Conservation (phyloP, 2,329 filamentous ascomycete species). For the Botrytis paeoniae region DNA sequence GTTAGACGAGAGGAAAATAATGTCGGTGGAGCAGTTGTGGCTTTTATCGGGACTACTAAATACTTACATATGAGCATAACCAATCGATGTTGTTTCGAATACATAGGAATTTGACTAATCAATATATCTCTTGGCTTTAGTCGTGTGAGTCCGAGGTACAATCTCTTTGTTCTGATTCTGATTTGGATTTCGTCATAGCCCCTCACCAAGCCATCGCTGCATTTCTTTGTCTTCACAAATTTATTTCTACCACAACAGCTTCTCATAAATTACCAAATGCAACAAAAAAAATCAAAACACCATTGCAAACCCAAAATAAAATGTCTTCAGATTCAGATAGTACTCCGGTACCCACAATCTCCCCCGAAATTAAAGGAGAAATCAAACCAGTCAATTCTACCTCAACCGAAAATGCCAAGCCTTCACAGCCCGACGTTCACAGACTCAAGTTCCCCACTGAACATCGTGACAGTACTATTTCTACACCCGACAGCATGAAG, state of each 20-base stretch:
- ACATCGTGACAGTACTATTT: not conserved
- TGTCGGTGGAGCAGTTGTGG: not conserved
- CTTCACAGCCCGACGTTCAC: not conserved
- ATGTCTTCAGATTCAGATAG: conserved; percentile 11
- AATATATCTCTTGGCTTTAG: not conserved
- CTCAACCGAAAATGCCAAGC: not conserved
- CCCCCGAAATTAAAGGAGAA: not conserved
- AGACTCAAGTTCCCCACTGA: not conserved
- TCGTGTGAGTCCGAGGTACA: not conserved
- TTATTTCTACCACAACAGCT: not conserved
- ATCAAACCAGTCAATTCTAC: not conserved
- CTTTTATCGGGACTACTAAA: not conserved
- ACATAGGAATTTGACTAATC: not conserved
- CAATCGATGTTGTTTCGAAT: not conserved
- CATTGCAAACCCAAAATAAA: not conserved
- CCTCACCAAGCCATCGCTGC: not conserved
- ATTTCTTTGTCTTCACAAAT: not conserved
- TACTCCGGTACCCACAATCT: not conserved
- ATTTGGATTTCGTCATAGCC: conserved; percentile 6
- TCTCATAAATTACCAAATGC: not conserved
- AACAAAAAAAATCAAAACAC: too few relatives aligned
- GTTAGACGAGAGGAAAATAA: not conserved
- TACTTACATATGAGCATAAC: not conserved
- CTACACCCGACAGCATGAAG: conserved; percentile 6
- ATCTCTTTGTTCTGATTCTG: not conserved